A percentile compares a stretch with the other conserved stretches of the same genome.
These are phyloP conservation scores for Cicer arietinum DNA, from an alignment of 306 rosid species.

Conservation along the genomic window DNA sequence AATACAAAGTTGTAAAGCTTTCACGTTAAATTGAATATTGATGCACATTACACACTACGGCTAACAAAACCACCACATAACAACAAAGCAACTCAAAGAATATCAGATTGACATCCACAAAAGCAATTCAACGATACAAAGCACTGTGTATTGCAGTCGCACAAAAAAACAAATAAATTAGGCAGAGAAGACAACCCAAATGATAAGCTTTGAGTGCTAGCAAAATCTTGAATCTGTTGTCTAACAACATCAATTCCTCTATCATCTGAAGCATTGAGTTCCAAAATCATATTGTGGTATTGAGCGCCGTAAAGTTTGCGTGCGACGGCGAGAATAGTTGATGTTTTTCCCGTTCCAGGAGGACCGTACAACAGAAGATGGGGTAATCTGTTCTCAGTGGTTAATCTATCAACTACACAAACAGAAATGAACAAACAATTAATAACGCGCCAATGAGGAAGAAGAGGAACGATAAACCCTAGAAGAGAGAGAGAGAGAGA, in stretches of 20 bases:
- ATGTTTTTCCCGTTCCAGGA: constrained; percentile 96
- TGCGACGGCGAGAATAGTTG: constrained; percentile 92
- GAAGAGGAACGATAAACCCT: constrained; percentile 57
- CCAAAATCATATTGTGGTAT: constrained; percentile 82
- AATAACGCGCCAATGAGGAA: neutral
- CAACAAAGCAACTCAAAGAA: constrained; percentile 24
- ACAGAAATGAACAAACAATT: constrained; percentile 23
- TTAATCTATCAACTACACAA: constrained; percentile 79
- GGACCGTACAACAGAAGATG: constrained; percentile 95
- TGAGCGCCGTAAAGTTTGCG: constrained; percentile 85
- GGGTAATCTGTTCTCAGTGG: constrained; percentile 88
- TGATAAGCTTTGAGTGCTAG: constrained; percentile 90
- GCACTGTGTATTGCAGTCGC: neutral
- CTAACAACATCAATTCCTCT: constrained; percentile 97
- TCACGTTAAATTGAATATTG: neutral
- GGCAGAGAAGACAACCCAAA: constrained; percentile 70
- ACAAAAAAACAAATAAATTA: neutral
- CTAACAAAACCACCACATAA: neutral
- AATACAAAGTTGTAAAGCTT: neutral
- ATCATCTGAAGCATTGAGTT: constrained; percentile 92
- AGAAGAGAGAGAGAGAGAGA: constrained; percentile 22
- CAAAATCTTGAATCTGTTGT: constrained; percentile 92
- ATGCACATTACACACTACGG: constrained; percentile 19
- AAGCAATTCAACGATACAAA: neutral
- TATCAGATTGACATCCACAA: neutral